Conservation (phyloP, 192 early-diverging fungal genomes). For the Borealophlyctis nickersoniae region DNA sequence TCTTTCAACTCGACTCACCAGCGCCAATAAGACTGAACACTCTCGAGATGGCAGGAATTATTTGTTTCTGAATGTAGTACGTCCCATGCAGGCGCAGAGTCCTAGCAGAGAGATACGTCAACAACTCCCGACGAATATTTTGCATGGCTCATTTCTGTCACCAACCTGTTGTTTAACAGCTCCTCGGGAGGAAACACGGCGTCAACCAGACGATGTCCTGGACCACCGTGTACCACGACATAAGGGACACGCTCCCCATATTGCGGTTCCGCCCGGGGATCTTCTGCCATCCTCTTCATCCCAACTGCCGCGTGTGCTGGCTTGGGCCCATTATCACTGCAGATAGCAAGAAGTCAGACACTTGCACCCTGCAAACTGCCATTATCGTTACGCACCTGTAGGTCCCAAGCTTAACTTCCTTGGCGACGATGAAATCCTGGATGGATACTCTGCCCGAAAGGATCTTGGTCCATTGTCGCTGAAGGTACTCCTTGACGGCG, state of each 20-base stretch:
- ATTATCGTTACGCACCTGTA: constrained; percentile 53
- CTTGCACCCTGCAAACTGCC: not conserved
- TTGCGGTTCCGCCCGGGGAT: constrained; percentile 76
- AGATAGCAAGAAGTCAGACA: not conserved
- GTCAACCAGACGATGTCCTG: constrained; percentile 65
- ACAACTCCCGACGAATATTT: not conserved
- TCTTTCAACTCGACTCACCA: constrained; percentile 40
- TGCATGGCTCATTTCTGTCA: no score
- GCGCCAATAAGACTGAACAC: constrained; percentile 78
- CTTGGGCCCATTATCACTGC: constrained; percentile 48
- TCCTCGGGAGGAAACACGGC: constrained; percentile 67
- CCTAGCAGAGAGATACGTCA: constrained; percentile 27
- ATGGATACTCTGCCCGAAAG: constrained; percentile 61
- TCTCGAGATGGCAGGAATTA: constrained; percentile 74
- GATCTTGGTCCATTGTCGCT: constrained; percentile 70
- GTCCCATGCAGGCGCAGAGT: constrained; percentile 68
- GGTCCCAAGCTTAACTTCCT: constrained; percentile 75
- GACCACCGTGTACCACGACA: constrained; percentile 72
- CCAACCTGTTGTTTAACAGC: constrained; percentile 40
- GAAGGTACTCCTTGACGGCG: constrained; percentile 70
- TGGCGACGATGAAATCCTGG: constrained; percentile 85
- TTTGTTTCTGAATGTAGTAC: constrained; percentile 85
- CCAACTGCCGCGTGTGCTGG: constrained; percentile 75
- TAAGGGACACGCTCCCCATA: constrained; percentile 89
- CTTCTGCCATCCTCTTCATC: constrained; percentile 60